Evolutionary conservation across 495 filamentous ascomycete species (phyloP).

Genomic region (Aspergillus nanangensis): DNA sequence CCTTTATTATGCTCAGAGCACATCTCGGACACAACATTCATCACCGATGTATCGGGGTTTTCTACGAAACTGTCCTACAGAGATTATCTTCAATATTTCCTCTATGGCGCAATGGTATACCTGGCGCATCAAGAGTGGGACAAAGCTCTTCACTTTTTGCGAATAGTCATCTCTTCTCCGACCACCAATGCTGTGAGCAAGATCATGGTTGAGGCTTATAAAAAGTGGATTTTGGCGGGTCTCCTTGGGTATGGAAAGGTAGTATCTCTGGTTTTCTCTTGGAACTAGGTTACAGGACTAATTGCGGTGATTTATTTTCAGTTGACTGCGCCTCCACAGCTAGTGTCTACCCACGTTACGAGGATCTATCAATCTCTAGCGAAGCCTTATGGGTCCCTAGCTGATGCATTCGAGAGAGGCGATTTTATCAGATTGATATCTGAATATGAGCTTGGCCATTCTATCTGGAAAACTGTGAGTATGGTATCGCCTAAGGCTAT

Average conservation of each 20-base stretch:
- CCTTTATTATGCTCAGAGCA: conserved; percentile 25
- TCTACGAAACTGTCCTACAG: conserved; percentile 50
- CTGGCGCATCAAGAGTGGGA: conserved; percentile 68
- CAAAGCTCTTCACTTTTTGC: conserved; percentile 66
- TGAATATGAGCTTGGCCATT: conserved; percentile 52
- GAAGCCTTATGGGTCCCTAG: conserved; percentile 68
- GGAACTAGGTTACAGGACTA: neutral
- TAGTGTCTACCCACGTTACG: conserved; percentile 40
- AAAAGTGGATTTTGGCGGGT: conserved; percentile 84
- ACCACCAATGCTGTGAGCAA: conserved; percentile 55
- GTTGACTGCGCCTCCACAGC: conserved; percentile 37
- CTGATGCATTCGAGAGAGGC: conserved; percentile 59
- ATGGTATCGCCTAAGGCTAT: neutral
- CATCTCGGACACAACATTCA: conserved; percentile 39
- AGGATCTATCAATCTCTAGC: conserved; percentile 56
- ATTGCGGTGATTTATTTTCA: conserved; percentile 9
- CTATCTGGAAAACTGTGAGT: conserved; percentile 59
- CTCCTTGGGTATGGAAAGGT: conserved; percentile 69
- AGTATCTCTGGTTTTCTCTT: conserved; percentile 20
- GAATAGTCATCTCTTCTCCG: conserved; percentile 63
- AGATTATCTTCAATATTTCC: conserved; percentile 71
- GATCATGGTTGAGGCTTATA: conserved; percentile 86
- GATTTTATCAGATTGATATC: conserved; percentile 50
- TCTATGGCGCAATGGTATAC: conserved; percentile 74
- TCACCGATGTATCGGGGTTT: conserved; percentile 54